Base-by-base conservation (phyloP, 2,329 filamentous ascomycete species). In the Dactylellina haptotyla region DNA sequence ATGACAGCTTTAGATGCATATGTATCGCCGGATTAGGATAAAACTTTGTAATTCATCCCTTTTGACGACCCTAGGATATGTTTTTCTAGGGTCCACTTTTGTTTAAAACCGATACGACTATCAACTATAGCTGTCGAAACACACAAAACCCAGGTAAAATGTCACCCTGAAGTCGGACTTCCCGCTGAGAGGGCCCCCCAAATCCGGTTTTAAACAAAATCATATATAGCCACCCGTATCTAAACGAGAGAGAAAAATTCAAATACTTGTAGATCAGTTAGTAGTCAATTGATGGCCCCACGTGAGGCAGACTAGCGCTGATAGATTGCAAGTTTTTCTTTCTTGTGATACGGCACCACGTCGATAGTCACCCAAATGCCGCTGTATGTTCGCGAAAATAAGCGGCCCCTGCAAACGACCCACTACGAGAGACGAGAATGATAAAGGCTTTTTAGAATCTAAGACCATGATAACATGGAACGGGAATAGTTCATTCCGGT, bases 331-430 rank as follows among this genome's bases (percentile, higher is more conserved):
- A n/a, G n/a, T n/a, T n/a, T n/a, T n/a, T n/a, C 30, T 4, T 12
- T 37, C 26, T 25, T 28, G 12, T 37, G 23, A 57, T 41, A 57
- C 20, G 37, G 37, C 53, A 57, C 30, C 53, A n/a, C 16, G 37
- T 45, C 16, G 16, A 25, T 5, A n/a, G 8, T 39, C 2, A 4
- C 9, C 8, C 32, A 10, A 30, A 51, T 3, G 2, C 2, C 16
- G 8, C 10, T 48, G 37, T 30, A 28, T 23, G 23, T 34, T 59
- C 56, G 56, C 56, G 39, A 59, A 57, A 59, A 43, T 48, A 59
- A 48, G 41, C 56, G 56, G 56, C 23, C 56, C 56, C 56, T 59
- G 39, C 26, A 4, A 41, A 46, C 3, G 39, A 39, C 23, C 56
- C 56, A 46, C 30, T 28, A 4, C 9, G 25, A 45, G 12, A 39